Conservation (phyloP, 2,329 filamentous ascomycete genomes). For the Aaosphaeria pasadenensis region DNA sequence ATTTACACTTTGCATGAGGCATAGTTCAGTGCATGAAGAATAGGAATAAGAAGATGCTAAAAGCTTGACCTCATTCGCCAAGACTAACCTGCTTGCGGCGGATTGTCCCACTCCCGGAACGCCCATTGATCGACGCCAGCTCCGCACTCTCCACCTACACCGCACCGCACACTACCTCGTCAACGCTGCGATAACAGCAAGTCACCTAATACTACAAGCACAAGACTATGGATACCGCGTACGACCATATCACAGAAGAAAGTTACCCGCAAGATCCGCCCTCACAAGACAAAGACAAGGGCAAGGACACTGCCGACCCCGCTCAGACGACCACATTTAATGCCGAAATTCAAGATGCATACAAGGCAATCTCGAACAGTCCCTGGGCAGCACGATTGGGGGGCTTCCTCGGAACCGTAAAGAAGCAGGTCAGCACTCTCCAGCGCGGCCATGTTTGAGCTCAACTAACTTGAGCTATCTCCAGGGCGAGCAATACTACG, state of each 20-base stretch:
- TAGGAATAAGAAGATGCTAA: no score
- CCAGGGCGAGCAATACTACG: constrained; percentile 81
- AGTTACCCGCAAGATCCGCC: constrained; percentile 51
- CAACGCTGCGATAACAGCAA: neutral
- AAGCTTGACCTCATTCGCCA: constrained; percentile 11
- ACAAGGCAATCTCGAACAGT: constrained; percentile 86
- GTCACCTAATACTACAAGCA: neutral
- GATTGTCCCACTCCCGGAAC: constrained; percentile 4
- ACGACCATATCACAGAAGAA: constrained; percentile 94
- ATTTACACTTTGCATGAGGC: no score
- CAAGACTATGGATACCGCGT: constrained; percentile 81
- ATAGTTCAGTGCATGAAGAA: no score
- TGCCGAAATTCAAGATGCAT: constrained; percentile 88
- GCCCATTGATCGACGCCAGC: constrained; percentile 3
- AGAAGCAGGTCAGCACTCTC: constrained; percentile 69
- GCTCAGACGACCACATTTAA: constrained; percentile 60
- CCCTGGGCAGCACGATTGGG: constrained; percentile 89
- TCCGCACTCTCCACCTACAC: neutral
- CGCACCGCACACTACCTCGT: neutral
- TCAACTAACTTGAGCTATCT: neutral
- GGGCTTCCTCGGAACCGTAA: constrained; percentile 85
- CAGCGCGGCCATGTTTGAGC: neutral
- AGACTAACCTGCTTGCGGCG: constrained; percentile 11
- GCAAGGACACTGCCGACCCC: constrained; percentile 41
- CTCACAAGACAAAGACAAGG: constrained; percentile 49